Evolutionary conservation across 1,139 yeast species (phyloP).

Genomic region (Protomyces arabidopsidicola): DNA sequence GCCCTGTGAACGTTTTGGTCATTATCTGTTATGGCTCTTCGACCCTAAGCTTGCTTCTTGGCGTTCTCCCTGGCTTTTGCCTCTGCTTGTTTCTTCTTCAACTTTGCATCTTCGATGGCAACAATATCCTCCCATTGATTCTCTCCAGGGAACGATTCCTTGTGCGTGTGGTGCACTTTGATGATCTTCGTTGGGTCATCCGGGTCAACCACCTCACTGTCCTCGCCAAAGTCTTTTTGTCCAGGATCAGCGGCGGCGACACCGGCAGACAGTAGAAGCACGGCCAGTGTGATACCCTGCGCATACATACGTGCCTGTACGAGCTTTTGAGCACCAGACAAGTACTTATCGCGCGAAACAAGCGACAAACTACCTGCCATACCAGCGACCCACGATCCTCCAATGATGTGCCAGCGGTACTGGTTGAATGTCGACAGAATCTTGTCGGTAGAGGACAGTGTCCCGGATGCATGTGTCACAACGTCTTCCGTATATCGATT

Average conservation of each 20-base stretch:
- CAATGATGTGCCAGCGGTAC: conserved; percentile 70
- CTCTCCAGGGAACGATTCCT: conserved; percentile 29
- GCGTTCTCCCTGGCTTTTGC: not conserved
- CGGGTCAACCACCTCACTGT: conserved; percentile 23
- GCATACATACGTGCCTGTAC: conserved; percentile 96
- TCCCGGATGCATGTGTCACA: not conserved
- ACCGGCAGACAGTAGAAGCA: conserved; percentile 60
- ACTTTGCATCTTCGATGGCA: not conserved
- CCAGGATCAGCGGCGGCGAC: conserved; percentile 36
- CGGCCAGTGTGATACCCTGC: conserved; percentile 44
- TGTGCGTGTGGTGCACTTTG: conserved; percentile 13
- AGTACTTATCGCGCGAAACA: conserved; percentile 69
- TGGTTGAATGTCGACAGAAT: conserved; percentile 35
- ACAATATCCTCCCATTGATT: conserved; percentile 23
- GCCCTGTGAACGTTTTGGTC: not conserved
- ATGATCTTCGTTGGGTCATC: conserved; percentile 9
- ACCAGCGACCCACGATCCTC: conserved; percentile 81
- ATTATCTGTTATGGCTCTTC: not conserved
- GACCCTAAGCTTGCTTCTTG: too few relatives aligned
- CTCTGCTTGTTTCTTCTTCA: not conserved
- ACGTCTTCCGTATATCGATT: conserved; percentile 5
- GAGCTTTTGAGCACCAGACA: conserved; percentile 77
- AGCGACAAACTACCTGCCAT: conserved; percentile 76
- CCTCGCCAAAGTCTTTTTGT: conserved; percentile 16
- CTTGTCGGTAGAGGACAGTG: conserved; percentile 16